Conservation (phyloP, 176 grass and related monocot genomes). For the Oryza meyeriana region DNA sequence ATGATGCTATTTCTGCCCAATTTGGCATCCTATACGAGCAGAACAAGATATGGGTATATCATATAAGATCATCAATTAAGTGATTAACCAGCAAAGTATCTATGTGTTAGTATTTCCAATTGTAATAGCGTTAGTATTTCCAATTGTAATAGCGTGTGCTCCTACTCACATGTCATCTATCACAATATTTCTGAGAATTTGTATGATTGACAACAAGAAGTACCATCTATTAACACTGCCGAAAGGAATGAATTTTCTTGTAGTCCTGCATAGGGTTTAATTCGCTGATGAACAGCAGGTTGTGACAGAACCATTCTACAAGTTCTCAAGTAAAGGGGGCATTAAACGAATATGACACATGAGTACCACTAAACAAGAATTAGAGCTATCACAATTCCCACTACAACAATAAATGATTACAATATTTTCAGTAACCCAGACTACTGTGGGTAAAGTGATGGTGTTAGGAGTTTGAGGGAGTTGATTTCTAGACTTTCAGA, state of each 20-base stretch:
- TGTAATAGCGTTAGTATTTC: not conserved
- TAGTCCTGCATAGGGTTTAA: not conserved
- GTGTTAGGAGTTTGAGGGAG: not conserved
- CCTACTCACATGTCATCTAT: not conserved
- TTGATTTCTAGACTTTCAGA: not conserved
- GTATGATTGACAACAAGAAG: slow-evolving; percentile 1
- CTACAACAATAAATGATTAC: not conserved
- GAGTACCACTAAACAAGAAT: not conserved
- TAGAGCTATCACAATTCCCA: not conserved
- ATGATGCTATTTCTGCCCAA: slow-evolving; percentile 53
- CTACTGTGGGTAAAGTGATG: not conserved
- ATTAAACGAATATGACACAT: not conserved
- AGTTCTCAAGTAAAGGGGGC: slow-evolving; percentile 2
- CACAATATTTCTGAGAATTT: not conserved
- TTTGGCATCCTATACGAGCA: slow-evolving; percentile 54
- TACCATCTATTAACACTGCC: not conserved
- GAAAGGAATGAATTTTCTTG: not conserved
- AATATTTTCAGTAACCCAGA: not conserved
- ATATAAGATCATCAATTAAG: not conserved
- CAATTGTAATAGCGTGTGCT: too few species aligned
- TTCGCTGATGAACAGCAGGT: not conserved
- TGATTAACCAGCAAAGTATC: not conserved
- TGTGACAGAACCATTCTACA: not conserved
- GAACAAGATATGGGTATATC: slow-evolving; percentile 23
- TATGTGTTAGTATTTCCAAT: not conserved